phyloP scores from a whole-genome alignment of 2,329 filamentous ascomycete species.

The Myriosclerotinia curreyana region DNA sequence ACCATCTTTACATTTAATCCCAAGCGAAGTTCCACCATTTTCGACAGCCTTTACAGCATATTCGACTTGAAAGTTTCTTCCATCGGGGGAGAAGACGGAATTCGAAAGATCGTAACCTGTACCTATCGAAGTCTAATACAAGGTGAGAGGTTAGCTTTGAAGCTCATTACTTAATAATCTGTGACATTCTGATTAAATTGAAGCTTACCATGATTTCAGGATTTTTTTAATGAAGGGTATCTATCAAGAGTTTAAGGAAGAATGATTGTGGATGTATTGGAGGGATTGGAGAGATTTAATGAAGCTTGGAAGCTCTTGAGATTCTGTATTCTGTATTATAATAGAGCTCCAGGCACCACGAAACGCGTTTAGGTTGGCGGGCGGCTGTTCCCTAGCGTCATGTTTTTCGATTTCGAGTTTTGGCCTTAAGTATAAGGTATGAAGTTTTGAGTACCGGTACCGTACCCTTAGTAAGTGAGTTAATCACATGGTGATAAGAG shows the following conservation, averaged over 20 bases:
- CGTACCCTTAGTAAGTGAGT: too few species aligned
- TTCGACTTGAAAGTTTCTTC: constrained; percentile 98
- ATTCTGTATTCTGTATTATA: constrained; percentile 16
- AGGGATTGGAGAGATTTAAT: constrained; percentile 23
- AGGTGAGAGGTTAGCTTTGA: constrained; percentile 29
- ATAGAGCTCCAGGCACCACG: constrained; percentile 37
- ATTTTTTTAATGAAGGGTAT: constrained; percentile 19
- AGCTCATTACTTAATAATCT: not conserved
- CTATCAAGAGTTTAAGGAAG: constrained; percentile 16
- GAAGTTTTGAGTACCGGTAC: too few species aligned
- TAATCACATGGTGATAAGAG: too few species aligned
- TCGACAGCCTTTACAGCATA: constrained; percentile 98
- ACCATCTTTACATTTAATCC: constrained; percentile 95
- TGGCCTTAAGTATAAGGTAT: too few species aligned
- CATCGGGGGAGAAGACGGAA: constrained; percentile 98
- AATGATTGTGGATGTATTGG: constrained; percentile 23
- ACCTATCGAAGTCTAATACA: constrained; percentile 91
- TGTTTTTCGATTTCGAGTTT: too few species aligned
- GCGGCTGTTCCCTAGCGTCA: constrained; percentile 19
- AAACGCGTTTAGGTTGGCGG: constrained; percentile 34
- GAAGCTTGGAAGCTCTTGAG: constrained; percentile 28
- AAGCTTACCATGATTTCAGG: constrained; percentile 39
- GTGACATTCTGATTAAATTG: constrained; percentile 4
- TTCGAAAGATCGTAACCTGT: constrained; percentile 99
- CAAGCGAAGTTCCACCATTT: constrained; percentile 93